These are phyloP conservation scores for Collybia nuda DNA, from an alignment of 768 basidiomycete genomes.

Conservation along the genomic window DNA sequence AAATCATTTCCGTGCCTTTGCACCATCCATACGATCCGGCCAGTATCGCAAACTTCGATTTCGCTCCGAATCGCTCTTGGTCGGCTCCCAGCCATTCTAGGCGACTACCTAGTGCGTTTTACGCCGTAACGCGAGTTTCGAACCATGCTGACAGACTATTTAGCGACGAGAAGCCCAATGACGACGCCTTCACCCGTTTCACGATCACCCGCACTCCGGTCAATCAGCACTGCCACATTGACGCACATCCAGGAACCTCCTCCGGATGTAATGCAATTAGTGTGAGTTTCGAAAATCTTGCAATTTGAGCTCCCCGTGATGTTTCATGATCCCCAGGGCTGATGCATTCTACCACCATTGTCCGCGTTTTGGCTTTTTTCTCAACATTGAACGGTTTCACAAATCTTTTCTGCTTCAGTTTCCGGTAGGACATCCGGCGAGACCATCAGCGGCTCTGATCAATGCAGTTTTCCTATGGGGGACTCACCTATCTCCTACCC, in stretches of 20 bases:
- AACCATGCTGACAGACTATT: no score
- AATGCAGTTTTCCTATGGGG: slow-evolving; percentile 39
- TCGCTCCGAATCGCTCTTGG: background rate
- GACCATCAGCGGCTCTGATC: slow-evolving; percentile 35
- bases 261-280: background rate
- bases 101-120: background rate
- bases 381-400: slow-evolving; percentile 44
- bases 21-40: slow-evolving; percentile 14
- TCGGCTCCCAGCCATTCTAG: background rate
- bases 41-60: background rate
- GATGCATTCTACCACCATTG: slow-evolving; percentile 38
- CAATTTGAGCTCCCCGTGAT: background rate
- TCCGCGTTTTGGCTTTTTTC: slow-evolving; percentile 52
- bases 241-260: background rate
- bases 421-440: slow-evolving; percentile 25
- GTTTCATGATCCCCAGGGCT: slow-evolving; percentile 11
- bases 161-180: background rate
- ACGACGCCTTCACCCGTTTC: background rate
- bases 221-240: background rate
- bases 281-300: background rate
- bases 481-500: slow-evolving; percentile 25
- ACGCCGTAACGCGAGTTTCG: no score
- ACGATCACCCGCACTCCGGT: background rate
- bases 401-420: slow-evolving; percentile 26
- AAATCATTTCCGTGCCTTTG: slow-evolving; percentile 4